Evolutionary conservation across 306 rosid species (phyloP).

Genomic region (Prunus campanulata): DNA sequence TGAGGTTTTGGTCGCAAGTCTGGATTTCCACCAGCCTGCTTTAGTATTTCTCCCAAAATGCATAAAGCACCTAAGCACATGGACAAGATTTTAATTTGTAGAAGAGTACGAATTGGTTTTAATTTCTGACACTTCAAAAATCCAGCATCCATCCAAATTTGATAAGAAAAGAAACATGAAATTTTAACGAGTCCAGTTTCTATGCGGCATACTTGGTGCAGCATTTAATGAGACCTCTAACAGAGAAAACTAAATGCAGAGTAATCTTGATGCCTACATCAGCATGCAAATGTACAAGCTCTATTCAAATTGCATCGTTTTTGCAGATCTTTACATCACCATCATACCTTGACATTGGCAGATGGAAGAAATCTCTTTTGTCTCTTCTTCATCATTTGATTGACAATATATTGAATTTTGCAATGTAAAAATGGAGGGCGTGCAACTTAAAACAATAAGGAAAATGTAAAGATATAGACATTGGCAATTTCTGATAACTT

Average conservation of each 20-base stretch:
- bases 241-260: background rate
- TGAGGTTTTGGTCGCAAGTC: slow-evolving; percentile 81
- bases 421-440: background rate
- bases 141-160: background rate
- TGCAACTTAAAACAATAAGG: background rate
- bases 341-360: background rate
- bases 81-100: background rate
- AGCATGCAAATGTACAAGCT: background rate
- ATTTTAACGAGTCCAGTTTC: background rate
- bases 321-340: background rate
- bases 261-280: background rate
- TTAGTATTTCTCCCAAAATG: slow-evolving; percentile 75
- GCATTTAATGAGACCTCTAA: slow-evolving; percentile 1
- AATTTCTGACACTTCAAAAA: background rate
- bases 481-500: background rate
- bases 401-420: background rate
- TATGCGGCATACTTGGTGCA: background rate
- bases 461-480: background rate
- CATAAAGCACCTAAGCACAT: slow-evolving; percentile 61
- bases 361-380: background rate
- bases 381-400: background rate
- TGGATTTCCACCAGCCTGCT: slow-evolving; percentile 55
- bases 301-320: background rate
- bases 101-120: background rate
- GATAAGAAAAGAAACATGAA: background rate